Evolutionary conservation across 2,329 filamentous ascomycete species (phyloP).

Genomic region (Zymoseptoria brevis): DNA sequence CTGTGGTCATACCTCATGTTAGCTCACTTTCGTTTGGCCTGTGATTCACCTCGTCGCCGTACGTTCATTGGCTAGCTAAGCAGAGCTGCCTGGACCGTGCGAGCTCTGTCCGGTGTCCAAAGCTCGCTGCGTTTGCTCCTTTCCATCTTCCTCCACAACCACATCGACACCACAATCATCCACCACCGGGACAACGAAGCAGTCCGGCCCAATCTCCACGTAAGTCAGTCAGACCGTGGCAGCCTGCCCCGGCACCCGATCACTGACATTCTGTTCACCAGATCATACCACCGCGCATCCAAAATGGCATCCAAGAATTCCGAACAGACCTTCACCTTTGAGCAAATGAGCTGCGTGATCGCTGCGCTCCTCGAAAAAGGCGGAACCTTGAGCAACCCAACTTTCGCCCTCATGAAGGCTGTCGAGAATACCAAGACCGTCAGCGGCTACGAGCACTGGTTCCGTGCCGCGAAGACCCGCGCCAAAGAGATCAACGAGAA

Average conservation of each 20-base stretch:
- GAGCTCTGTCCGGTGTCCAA: background rate
- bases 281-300: background rate
- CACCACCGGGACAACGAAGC: background rate
- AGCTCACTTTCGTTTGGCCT: background rate
- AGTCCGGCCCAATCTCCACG: background rate
- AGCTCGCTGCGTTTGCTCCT: background rate
- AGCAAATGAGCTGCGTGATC: constrained; percentile 8
- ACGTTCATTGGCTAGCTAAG: background rate
- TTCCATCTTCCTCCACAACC: background rate
- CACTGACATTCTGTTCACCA: background rate
- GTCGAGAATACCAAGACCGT: constrained; percentile 16
- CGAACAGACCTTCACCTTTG: constrained; percentile 9
- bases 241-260: background rate
- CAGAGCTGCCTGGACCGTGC: background rate
- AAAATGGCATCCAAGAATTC: constrained; percentile 1
- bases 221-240: background rate
- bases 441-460: constrained; percentile 21
- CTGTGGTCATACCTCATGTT: background rate
- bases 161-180: background rate
- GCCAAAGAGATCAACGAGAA: constrained; percentile 19
- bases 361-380: constrained; percentile 10
- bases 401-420: constrained; percentile 25
- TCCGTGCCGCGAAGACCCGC: constrained; percentile 23
- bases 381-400: constrained; percentile 12
- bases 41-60: background rate